phyloP scores from a whole-genome alignment of 257 asterid genomes.

The Nicotiana noctiflora region DNA sequence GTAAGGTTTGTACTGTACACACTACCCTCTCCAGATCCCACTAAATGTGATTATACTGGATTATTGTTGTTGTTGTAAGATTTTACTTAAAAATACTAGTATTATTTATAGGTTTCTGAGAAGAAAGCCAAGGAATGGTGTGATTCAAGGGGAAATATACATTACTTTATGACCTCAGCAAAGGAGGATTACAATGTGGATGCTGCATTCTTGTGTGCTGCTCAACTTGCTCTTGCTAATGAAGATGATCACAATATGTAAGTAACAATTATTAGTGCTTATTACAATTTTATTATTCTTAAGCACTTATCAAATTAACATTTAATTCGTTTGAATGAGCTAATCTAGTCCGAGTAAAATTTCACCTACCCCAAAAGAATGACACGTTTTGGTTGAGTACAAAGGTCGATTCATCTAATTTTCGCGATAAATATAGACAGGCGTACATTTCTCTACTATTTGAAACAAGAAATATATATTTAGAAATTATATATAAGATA shows the following conservation, averaged over 20 bases:
- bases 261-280: neutral
- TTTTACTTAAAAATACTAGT: neutral
- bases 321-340: neutral
- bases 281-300: no score
- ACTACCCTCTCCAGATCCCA: no score
- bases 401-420: no score
- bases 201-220: conserved; percentile 51
- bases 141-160: conserved; percentile 54
- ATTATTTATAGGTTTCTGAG: conserved; percentile 41
- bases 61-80: neutral
- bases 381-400: no score
- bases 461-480: no score
- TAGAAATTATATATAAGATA: no score
- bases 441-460: no score
- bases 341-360: no score
- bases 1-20: no score
- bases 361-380: no score
- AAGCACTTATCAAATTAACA: neutral
- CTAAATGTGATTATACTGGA: no score
- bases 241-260: conserved; percentile 28
- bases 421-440: no score
- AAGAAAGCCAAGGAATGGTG: conserved; percentile 73
- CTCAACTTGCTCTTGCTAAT: conserved; percentile 50
- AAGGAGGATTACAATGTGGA: conserved; percentile 72
- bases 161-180: conserved; percentile 85